Conservation (phyloP, 164 flowering plant genomes). For the Tinospora cordifolia region DNA sequence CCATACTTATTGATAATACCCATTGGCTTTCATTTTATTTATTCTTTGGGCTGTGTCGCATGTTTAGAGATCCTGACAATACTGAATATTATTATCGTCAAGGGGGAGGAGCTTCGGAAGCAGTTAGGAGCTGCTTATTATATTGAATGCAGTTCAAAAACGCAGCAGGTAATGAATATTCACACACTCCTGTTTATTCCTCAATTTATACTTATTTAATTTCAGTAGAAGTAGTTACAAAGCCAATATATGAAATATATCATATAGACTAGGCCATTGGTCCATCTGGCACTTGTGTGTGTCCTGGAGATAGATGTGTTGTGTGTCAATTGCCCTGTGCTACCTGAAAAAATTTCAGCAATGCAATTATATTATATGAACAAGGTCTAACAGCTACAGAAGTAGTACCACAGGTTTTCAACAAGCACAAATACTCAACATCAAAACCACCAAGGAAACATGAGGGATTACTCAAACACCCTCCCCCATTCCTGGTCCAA, state of each 20-base stretch:
- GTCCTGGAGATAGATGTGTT: neutral
- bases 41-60: constrained; percentile 6
- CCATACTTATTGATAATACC: constrained; percentile 4
- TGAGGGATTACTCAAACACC: too few species aligned
- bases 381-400: too few species aligned
- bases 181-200: neutral
- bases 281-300: neutral
- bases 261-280: neutral
- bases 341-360: too few species aligned
- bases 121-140: too few species aligned
- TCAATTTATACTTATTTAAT: constrained; percentile 1
- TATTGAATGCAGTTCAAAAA: too few species aligned
- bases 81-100: constrained; percentile 21
- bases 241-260: neutral
- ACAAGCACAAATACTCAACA: too few species aligned
- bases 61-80: constrained; percentile 3
- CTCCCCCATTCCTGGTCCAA: too few species aligned
- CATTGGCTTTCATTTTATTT: neutral
- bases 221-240: neutral
- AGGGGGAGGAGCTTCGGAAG: constrained; percentile 94
- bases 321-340: neutral
- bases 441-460: too few species aligned
- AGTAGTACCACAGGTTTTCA: too few species aligned
- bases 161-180: constrained; percentile 30
- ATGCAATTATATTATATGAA: too few species aligned